Conservation (phyloP, 2,329 filamentous ascomycete genomes). For the Pseudogymnoascus sp. region DNA sequence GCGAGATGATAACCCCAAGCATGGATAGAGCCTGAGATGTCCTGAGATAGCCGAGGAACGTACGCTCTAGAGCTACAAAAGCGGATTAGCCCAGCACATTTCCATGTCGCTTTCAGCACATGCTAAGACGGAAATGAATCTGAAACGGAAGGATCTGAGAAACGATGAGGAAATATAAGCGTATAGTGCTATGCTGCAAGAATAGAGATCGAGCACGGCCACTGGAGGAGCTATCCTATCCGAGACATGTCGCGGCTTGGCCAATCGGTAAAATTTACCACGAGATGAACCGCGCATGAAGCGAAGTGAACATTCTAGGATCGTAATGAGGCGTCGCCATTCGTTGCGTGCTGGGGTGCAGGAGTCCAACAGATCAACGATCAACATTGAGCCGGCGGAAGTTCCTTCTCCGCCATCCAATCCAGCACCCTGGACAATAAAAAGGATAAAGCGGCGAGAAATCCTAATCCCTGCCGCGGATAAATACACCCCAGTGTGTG, state of each 20-base stretch:
- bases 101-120: not conserved
- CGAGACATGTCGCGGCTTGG: not conserved
- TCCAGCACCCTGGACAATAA: not conserved
- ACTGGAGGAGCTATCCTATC: conserved; percentile 1
- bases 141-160: not conserved
- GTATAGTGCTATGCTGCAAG: not conserved
- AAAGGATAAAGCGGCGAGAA: conserved; percentile 5
- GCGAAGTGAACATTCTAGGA: not conserved
- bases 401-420: conserved; percentile 8
- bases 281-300: not conserved
- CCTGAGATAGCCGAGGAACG: conserved; percentile 63
- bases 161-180: not conserved
- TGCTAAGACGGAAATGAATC: not conserved
- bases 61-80: conserved; percentile 58
- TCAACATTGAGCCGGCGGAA: conserved; percentile 5
- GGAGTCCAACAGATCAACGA: not conserved
- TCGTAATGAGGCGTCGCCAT: not conserved
- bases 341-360: conserved; percentile 2
- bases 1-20: conserved; percentile 54
- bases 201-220: not conserved
- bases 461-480: not conserved
- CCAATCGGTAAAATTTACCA: not conserved
- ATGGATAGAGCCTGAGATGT: conserved; percentile 62
- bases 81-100: not conserved
- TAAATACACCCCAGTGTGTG: not conserved